Conservation (phyloP, 176 grass and related monocot species). For the Avena insularis region DNA sequence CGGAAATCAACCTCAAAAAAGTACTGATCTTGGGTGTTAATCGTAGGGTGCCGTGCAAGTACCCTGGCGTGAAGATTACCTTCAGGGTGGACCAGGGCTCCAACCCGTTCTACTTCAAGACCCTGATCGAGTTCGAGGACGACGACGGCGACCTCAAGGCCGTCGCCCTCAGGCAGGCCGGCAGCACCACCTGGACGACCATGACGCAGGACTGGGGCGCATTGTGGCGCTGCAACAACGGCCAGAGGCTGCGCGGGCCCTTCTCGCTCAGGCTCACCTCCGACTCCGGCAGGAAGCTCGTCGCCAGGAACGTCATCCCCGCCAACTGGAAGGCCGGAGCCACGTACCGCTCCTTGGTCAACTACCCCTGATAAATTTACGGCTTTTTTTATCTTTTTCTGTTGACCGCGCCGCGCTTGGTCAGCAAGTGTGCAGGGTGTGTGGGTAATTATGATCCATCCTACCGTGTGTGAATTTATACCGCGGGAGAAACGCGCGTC, state of each 20-base stretch:
- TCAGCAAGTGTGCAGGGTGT: neutral
- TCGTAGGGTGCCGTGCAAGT: slow-evolving; percentile 70
- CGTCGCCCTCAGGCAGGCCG: slow-evolving; percentile 57
- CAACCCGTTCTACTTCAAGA: slow-evolving; percentile 72
- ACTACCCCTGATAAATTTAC: slow-evolving; percentile 18
- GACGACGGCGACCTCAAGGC: slow-evolving; percentile 70
- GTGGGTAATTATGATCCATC: slow-evolving; percentile 14
- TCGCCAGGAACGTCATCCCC: slow-evolving; percentile 61
- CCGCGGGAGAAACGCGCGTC: slow-evolving; percentile 30
- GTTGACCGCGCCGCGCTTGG: neutral
- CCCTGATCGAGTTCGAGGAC: slow-evolving; percentile 74
- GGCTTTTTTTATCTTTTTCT: too few species aligned
- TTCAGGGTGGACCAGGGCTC: slow-evolving; percentile 69
- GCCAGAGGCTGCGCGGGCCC: slow-evolving; percentile 48
- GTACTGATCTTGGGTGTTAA: slow-evolving; percentile 3
- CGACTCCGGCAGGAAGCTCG: slow-evolving; percentile 9
- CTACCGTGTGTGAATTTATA: slow-evolving; percentile 21
- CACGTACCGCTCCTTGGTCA: slow-evolving; percentile 71
- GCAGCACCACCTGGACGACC: slow-evolving; percentile 42
- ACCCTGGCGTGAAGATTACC: slow-evolving; percentile 54
- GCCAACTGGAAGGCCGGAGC: slow-evolving; percentile 57
- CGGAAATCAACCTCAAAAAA: neutral
- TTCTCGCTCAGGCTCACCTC: slow-evolving; percentile 75
- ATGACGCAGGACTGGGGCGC: slow-evolving; percentile 80
- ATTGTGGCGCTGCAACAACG: slow-evolving; percentile 64